A percentile compares a stretch with the other conserved stretches of the same genome.
Conservation (phyloP, 2,329 filamentous ascomycete genomes). For the Cytospora leucostoma region DNA sequence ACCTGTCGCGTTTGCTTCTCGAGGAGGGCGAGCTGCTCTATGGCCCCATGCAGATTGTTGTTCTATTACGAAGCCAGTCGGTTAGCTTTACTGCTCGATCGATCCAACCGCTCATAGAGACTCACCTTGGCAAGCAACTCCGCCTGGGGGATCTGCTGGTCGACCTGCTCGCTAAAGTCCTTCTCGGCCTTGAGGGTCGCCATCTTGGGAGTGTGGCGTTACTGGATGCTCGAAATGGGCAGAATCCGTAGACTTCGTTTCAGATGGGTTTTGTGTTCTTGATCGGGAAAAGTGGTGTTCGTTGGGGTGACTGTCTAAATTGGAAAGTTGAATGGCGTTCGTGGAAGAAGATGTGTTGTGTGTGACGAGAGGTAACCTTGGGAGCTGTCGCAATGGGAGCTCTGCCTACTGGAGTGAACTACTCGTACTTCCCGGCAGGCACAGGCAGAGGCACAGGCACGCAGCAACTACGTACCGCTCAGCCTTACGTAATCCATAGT, state of each 20-base stretch:
- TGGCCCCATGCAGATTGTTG: constrained; percentile 77
- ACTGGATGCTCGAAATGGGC: too few species aligned
- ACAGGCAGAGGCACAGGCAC: neutral
- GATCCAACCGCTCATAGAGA: too few species aligned
- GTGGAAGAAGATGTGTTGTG: constrained; percentile 11
- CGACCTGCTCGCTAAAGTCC: constrained; percentile 97
- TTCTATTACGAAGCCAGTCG: constrained; percentile 47
- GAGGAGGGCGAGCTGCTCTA: constrained; percentile 87
- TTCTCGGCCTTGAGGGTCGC: constrained; percentile 93
- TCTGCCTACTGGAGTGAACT: constrained; percentile 24
- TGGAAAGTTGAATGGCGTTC: neutral
- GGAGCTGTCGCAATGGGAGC: constrained; percentile 28
- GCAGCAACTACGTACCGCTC: neutral
- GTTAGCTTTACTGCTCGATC: neutral
- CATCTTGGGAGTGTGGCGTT: constrained; percentile 56
- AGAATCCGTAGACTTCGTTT: too few species aligned
- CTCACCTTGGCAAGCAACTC: constrained; percentile 83
- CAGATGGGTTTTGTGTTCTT: neutral
- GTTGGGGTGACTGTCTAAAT: neutral
- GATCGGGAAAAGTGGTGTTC: neutral
- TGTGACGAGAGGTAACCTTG: neutral
- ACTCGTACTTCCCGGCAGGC: neutral
- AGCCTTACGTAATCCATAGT: neutral
- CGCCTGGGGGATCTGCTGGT: constrained; percentile 87
- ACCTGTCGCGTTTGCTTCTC: constrained; percentile 99